Evolutionary conservation across 768 basidiomycete species (phyloP), one percentile per base, ranked within the genome.

Genomic region (Pholiota microspora): DNA sequence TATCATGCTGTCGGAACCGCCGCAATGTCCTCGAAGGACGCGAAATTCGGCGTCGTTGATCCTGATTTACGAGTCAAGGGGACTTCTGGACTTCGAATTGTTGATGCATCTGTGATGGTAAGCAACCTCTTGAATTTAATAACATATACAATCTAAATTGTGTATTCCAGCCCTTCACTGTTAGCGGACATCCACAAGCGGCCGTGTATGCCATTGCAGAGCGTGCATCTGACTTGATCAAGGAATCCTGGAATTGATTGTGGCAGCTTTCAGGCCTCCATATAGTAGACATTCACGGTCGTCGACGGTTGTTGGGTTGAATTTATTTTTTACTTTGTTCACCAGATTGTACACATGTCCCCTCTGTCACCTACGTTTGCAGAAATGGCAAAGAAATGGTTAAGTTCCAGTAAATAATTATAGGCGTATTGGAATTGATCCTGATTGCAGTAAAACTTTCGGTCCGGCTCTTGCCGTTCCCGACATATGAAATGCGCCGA

Each of bases 71-170:
- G 49, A 21, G 71, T 77, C 6, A 75, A 77, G 54, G 69, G 69
- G 0, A 62, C 64, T 0, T 45, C 32, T 6, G 73, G 71, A 3
- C 52, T 76, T 49, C 64, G 76, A 4, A 59, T 76, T 16, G 70
- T 77, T 6, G 73, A 77, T 61, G 70, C 70, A 5, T 73, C 72
- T 18, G 67, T 67, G 48, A 49, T 71, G 40, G 73, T 71, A 48
- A 58, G 71, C 57, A 32, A 34, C 35, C 36, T 13, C 10, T 10
- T 32, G 4, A n/a, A n/a, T n/a, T n/a, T n/a, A n/a, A n/a, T 40
- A 4, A 18, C 29, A 31, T 25, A 25, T 21, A 27, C 21, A 42
- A 13, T 46, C 18, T 31, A 49, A 3, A 51, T 32, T 15, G 12
- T 31, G 25, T 45, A 9, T 23, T 35, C 3, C 38, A 66, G 67